phyloP scores from a whole-genome alignment of 495 filamentous ascomycete genomes.

The Patellaria atrata region DNA sequence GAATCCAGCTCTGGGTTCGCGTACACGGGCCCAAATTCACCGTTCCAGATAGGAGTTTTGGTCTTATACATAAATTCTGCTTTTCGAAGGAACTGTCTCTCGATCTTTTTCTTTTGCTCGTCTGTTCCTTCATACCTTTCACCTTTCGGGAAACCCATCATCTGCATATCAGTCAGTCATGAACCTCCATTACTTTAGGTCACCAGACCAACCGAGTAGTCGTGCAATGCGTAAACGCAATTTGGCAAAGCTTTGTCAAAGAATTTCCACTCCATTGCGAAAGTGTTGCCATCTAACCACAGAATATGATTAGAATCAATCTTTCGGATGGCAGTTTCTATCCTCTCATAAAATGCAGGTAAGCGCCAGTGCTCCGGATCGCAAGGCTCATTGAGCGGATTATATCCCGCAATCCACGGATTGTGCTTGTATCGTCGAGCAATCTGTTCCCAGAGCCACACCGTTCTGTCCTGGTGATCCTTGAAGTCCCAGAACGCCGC shows the following conservation, averaged over 20 bases:
- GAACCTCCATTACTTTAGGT: background rate
- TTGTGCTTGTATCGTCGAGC: constrained; percentile 43
- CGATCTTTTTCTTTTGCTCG: constrained; percentile 37
- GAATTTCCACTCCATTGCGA: constrained; percentile 39
- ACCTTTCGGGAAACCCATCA: constrained; percentile 42
- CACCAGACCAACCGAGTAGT: constrained; percentile 33
- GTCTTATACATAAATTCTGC: constrained; percentile 42
- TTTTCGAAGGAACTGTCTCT: constrained; percentile 38
- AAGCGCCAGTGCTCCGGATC: constrained; percentile 43
- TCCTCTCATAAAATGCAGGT: constrained; percentile 39
- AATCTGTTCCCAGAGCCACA: constrained; percentile 46
- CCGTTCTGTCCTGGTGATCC: constrained; percentile 44
- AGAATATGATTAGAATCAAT: constrained; percentile 49
- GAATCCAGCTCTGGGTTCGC: constrained; percentile 29
- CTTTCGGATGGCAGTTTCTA: constrained; percentile 42
- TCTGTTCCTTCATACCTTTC: constrained; percentile 36
- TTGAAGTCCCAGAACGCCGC: constrained; percentile 52
- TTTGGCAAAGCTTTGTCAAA: constrained; percentile 38
- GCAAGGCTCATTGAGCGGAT: constrained; percentile 51
- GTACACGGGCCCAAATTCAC: constrained; percentile 53
- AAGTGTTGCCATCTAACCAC: constrained; percentile 53
- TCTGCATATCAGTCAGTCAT: background rate
- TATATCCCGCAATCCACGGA: constrained; percentile 46
- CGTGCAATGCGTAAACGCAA: constrained; percentile 47
- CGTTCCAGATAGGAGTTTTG: constrained; percentile 47